Conservation (phyloP, 2,329 filamentous ascomycete species). For the Cladophialophora immunda region DNA sequence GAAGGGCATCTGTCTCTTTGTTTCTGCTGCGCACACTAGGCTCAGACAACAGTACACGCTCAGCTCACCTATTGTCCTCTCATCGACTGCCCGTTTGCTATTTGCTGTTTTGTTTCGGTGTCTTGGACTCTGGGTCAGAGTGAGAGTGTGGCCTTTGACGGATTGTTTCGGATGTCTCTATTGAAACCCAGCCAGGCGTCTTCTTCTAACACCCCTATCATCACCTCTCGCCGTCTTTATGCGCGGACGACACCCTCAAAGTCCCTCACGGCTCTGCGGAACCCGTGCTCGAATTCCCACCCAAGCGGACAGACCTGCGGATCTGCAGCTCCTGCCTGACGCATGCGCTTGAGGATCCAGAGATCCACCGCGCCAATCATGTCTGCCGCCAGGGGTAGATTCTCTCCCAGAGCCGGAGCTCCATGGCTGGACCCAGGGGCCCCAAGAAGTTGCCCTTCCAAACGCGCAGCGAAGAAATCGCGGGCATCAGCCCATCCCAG, state of each 20-base stretch:
- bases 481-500: slow-evolving; percentile 64
- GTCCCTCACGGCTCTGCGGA: slow-evolving; percentile 46
- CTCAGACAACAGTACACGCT: no score
- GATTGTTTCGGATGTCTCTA: no score
- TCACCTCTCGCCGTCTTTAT: not conserved
- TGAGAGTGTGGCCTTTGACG: no score
- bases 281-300: slow-evolving; percentile 55
- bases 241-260: slow-evolving; percentile 37
- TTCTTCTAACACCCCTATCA: no score
- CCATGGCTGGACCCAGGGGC: slow-evolving; percentile 16
- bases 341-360: slow-evolving; percentile 65
- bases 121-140: no score
- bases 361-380: slow-evolving; percentile 66
- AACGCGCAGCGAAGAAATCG: slow-evolving; percentile 59
- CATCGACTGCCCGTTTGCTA: no score
- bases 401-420: not conserved
- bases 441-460: slow-evolving; percentile 45
- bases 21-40: no score
- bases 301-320: slow-evolving; percentile 41
- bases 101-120: no score
- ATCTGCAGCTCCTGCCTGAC: slow-evolving; percentile 59
- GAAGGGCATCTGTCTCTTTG: no score
- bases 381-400: slow-evolving; percentile 49
- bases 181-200: no score
- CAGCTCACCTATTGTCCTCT: no score